Percentiles rank a stretch among this genome's conserved stretches.
Conservation (phyloP, 2,329 filamentous ascomycete species). For the Didymella pinodella region DNA sequence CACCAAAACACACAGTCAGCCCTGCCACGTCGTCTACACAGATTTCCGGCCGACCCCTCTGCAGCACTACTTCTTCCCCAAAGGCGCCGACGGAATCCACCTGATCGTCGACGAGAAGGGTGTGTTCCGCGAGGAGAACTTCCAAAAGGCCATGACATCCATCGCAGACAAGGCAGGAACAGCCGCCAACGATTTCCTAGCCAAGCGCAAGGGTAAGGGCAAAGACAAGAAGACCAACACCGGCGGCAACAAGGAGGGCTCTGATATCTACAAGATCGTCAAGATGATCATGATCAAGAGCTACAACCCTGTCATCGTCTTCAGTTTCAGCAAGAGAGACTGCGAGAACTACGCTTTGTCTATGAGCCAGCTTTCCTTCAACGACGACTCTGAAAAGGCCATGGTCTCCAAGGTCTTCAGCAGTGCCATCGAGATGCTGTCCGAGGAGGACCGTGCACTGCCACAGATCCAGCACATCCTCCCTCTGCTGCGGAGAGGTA, state of each 20-base stretch:
- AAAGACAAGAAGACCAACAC: conserved; percentile 94
- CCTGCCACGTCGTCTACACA: conserved; percentile 98
- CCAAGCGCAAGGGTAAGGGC: conserved; percentile 83
- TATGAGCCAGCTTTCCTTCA: conserved; percentile 89
- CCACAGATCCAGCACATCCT: conserved; percentile 92
- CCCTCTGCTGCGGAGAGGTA: conserved; percentile 86
- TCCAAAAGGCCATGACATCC: conserved; percentile 91
- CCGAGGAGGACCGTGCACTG: conserved; percentile 86
- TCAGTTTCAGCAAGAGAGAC: conserved; percentile 98
- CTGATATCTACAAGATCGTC: conserved; percentile 96
- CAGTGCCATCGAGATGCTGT: conserved; percentile 90
- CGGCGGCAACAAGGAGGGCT: conserved; percentile 70
- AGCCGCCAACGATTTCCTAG: conserved; percentile 79
- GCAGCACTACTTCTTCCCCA: conserved; percentile 97
- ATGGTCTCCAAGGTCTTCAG: conserved; percentile 95
- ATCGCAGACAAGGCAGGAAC: conserved; percentile 89
- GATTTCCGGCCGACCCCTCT: conserved; percentile 96
- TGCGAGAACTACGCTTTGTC: conserved; percentile 90
- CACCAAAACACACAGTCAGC: conserved; percentile 95
- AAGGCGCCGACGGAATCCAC: conserved; percentile 90
- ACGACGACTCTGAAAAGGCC: conserved; percentile 92
- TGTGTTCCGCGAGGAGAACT: conserved; percentile 94
- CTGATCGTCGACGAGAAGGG: conserved; percentile 97
- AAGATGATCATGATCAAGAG: conserved; percentile 98
- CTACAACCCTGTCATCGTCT: conserved; percentile 98